phyloP scores from a whole-genome alignment of 768 basidiomycete species.

The Leccinum boreale region DNA sequence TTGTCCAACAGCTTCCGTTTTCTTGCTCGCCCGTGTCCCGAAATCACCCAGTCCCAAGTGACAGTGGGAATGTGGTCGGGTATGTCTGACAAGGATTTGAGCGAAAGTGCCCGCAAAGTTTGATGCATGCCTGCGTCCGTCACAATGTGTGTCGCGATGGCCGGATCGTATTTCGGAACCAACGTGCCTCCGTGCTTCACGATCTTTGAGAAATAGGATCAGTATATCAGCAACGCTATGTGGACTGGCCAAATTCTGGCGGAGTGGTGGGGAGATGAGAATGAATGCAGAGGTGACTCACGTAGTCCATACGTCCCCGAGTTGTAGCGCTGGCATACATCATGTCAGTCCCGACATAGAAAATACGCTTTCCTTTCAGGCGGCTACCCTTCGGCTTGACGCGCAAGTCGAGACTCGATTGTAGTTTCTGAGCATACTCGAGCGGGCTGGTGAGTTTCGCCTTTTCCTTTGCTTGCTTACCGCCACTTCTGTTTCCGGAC shows the following conservation, averaged over 20 bases:
- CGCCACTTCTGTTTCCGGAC: conserved; percentile 2
- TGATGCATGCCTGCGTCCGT: conserved; percentile 37
- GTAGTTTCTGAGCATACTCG: conserved; percentile 52
- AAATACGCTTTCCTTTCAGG: conserved; percentile 53
- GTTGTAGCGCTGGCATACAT: conserved; percentile 48
- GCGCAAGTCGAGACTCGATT: conserved; percentile 27
- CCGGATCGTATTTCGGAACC: conserved; percentile 53
- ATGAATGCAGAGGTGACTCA: conserved; percentile 34
- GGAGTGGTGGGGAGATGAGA: neutral
- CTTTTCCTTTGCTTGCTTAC: conserved; percentile 39
- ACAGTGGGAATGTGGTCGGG: conserved; percentile 65
- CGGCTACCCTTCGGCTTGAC: conserved; percentile 29
- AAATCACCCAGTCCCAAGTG: conserved; percentile 58
- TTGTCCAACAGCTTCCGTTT: conserved; percentile 6
- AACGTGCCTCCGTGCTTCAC: conserved; percentile 61
- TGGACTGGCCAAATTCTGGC: neutral
- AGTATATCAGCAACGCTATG: neutral
- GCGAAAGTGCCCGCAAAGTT: conserved; percentile 40
- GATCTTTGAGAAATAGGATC: conserved; percentile 42
- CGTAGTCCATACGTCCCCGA: conserved; percentile 56
- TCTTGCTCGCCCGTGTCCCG: conserved; percentile 33
- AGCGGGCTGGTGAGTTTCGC: conserved; percentile 42
- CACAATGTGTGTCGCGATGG: conserved; percentile 63
- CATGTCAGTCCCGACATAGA: conserved; percentile 60
- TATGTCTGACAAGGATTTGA: conserved; percentile 52